These are phyloP conservation scores for Exophiala aquamarina DNA, from an alignment of 2,329 filamentous ascomycete species.

Conservation along the genomic window DNA sequence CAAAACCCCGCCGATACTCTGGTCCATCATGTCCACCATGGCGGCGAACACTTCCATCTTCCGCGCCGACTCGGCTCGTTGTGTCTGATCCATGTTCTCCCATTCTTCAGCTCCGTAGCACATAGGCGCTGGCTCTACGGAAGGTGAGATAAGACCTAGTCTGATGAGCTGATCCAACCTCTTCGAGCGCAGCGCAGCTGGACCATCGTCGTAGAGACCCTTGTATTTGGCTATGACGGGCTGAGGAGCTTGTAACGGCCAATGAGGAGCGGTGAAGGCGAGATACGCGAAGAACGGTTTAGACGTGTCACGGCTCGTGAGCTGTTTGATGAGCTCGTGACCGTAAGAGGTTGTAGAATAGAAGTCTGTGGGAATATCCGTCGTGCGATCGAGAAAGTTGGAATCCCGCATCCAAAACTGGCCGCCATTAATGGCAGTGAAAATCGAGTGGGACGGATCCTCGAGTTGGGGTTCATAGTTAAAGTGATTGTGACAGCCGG, in stretches of 20 bases:
- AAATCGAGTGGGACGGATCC: constrained; percentile 11
- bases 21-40: constrained; percentile 38
- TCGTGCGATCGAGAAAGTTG: not conserved
- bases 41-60: constrained; percentile 39
- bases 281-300: constrained; percentile 24
- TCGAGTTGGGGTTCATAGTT: constrained; percentile 33
- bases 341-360: constrained; percentile 5
- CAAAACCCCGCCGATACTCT: constrained; percentile 35
- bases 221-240: constrained; percentile 58
- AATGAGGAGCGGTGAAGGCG: constrained; percentile 63
- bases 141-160: constrained; percentile 53
- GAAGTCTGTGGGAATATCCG: constrained; percentile 2
- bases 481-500: constrained; percentile 38
- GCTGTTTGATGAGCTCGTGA: not conserved
- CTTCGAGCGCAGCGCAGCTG: constrained; percentile 54
- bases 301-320: constrained; percentile 16
- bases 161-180: constrained; percentile 58
- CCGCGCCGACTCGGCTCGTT: constrained; percentile 16
- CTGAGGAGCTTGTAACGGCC: constrained; percentile 60
- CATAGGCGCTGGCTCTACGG: constrained; percentile 40
- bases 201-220: constrained; percentile 62
- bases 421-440: not conserved
- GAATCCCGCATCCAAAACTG: not conserved
- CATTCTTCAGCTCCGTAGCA: constrained; percentile 38
- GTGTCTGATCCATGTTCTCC: constrained; percentile 27